A percentile compares a stretch with the other conserved stretches of the same genome.
phyloP scores from a whole-genome alignment of 1,284 basidiomycete genomes.

The Moesziomyces sp. region DNA sequence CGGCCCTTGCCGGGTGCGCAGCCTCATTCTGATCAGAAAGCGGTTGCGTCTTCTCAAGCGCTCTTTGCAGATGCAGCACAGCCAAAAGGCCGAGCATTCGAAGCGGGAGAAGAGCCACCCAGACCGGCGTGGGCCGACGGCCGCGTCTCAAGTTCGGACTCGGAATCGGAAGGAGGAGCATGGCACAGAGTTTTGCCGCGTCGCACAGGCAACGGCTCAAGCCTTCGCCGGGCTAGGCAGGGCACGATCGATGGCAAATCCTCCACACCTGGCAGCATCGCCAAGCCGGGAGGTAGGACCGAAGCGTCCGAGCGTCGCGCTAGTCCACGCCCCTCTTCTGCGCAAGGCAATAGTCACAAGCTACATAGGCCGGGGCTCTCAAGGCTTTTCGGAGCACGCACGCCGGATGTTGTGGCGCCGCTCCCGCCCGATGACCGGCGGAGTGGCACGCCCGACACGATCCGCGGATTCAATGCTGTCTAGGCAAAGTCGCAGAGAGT shows the following conservation, averaged over 20 bases:
- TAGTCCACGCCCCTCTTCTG: slow-evolving; percentile 31
- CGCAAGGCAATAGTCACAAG: slow-evolving; percentile 14
- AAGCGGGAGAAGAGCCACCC: background rate
- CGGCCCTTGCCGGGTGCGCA: background rate
- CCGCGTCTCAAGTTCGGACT: slow-evolving; percentile 37
- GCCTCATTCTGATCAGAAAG: background rate
- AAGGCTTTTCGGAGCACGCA: slow-evolving; percentile 17
- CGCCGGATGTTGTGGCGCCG: slow-evolving; percentile 9
- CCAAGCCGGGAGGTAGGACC: background rate
- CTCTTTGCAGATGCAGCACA: no score
- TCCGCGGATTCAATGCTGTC: slow-evolving; percentile 19
- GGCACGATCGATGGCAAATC: slow-evolving; percentile 19
- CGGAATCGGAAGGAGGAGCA: slow-evolving; percentile 46
- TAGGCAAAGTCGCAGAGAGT: background rate
- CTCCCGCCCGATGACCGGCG: slow-evolving; percentile 13
- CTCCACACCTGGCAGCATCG: slow-evolving; percentile 1
- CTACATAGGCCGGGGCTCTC: slow-evolving; percentile 20
- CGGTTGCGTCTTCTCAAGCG: background rate
- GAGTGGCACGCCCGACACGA: slow-evolving; percentile 42
- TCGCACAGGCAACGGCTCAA: slow-evolving; percentile 30
- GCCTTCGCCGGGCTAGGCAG: slow-evolving; percentile 27
- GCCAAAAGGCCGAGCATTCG: no score
- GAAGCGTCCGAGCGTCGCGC: slow-evolving; percentile 20
- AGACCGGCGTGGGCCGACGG: slow-evolving; percentile 22
- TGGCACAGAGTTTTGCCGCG: slow-evolving; percentile 47